These are phyloP conservation scores for Saccharata proteae DNA, from an alignment of 2,329 filamentous ascomycete genomes.

Conservation along the genomic window DNA sequence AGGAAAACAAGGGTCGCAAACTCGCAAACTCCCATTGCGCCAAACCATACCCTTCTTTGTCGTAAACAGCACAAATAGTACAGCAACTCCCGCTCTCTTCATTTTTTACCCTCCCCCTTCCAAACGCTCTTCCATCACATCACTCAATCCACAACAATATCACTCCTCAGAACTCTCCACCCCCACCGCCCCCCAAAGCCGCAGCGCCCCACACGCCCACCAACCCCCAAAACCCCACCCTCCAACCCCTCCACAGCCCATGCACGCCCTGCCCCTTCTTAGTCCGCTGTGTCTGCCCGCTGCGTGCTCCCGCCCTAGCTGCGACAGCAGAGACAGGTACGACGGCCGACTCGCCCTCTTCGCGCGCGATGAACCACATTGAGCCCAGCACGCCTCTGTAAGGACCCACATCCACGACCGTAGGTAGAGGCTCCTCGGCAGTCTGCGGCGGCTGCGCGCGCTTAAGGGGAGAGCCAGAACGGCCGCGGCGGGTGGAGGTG, in stretches of 20 bases:
- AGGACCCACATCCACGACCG: slow-evolving; percentile 65
- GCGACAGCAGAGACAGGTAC: slow-evolving; percentile 16
- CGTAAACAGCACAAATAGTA: too few relatives aligned
- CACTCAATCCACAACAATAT: too few relatives aligned
- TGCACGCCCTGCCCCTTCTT: slow-evolving; percentile 54
- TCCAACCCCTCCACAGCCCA: slow-evolving; percentile 62
- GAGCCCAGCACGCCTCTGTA: slow-evolving; percentile 86
- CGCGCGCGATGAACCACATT: slow-evolving; percentile 73
- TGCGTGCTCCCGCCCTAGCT: slow-evolving; percentile 20
- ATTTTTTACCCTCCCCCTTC: too few relatives aligned
- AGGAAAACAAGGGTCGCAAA: too few relatives aligned
- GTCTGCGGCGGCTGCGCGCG: background rate
- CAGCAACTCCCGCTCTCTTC: too few relatives aligned
- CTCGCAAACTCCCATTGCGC: too few relatives aligned
- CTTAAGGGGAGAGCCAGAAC: slow-evolving; percentile 1
- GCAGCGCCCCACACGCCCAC: slow-evolving; percentile 63
- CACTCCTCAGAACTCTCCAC: slow-evolving; percentile 25
- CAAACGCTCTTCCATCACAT: too few relatives aligned
- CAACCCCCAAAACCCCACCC: slow-evolving; percentile 66
- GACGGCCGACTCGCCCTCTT: slow-evolving; percentile 53
- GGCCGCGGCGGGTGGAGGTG: slow-evolving; percentile 8
- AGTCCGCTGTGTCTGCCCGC: slow-evolving; percentile 22
- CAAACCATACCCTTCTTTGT: too few relatives aligned
- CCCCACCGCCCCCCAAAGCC: slow-evolving; percentile 34
- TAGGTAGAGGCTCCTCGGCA: slow-evolving; percentile 38